Evolutionary conservation across 345 rosid genomes (phyloP).

Genomic region (Pugionium cornutum): DNA sequence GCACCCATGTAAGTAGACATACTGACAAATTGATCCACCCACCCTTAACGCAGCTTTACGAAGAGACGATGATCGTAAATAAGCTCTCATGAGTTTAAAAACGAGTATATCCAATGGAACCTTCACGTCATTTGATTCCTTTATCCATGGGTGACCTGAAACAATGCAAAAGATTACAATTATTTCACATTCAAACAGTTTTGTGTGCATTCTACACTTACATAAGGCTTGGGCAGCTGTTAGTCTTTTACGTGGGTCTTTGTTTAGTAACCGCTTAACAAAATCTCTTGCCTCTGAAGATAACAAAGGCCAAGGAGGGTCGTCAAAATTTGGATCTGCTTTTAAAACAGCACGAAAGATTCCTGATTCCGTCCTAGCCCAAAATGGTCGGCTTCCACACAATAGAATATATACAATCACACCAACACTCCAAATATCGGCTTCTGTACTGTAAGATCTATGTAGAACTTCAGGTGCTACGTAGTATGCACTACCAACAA

Average conservation of each 20-base stretch:
- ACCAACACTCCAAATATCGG: constrained; percentile 97
- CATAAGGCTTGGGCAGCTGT: constrained; percentile 96
- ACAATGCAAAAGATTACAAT: constrained; percentile 5
- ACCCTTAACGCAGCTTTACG: constrained; percentile 97
- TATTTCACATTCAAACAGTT: constrained; percentile 1
- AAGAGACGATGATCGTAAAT: constrained; percentile 84
- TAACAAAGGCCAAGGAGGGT: constrained; percentile 86
- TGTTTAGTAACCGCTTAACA: constrained; percentile 76
- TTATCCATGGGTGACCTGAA: constrained; percentile 95
- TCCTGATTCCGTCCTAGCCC: constrained; percentile 96
- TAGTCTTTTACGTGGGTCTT: constrained; percentile 94
- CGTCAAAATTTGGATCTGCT: constrained; percentile 93
- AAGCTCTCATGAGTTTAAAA: constrained; percentile 79
- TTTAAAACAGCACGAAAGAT: constrained; percentile 90
- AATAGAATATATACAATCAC: constrained; percentile 89
- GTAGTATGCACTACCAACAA: constrained; percentile 94
- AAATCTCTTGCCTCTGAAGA: constrained; percentile 89
- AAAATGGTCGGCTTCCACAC: constrained; percentile 97
- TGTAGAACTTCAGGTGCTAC: constrained; percentile 99
- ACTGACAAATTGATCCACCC: constrained; percentile 27
- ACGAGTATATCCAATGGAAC: constrained; percentile 71
- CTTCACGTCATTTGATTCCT: constrained; percentile 52
- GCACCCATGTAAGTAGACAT: not conserved
- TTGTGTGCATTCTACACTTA: constrained; percentile 44
- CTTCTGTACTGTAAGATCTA: constrained; percentile 86